Conservation (phyloP, 495 filamentous ascomycete genomes). For the Daldinia grandis region DNA sequence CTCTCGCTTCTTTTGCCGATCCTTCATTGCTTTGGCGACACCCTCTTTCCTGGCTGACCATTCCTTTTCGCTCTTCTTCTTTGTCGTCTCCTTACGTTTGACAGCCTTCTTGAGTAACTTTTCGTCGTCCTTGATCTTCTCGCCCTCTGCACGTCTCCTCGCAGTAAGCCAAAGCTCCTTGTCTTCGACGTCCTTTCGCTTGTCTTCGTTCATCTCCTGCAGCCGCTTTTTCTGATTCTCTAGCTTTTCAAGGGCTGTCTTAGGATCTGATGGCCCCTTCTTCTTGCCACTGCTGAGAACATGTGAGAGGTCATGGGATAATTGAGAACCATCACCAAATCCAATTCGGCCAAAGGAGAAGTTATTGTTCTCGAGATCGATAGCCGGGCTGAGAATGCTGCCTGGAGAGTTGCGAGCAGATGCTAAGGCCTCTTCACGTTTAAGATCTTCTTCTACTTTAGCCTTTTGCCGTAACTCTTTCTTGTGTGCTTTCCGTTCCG, state of each 20-base stretch:
- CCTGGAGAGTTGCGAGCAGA: constrained; percentile 65
- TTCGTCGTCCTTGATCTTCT: constrained; percentile 88
- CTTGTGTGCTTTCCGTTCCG: constrained; percentile 84
- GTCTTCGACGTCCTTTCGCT: constrained; percentile 84
- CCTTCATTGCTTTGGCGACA: constrained; percentile 76
- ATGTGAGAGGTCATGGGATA: constrained; percentile 70
- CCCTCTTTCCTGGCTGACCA: constrained; percentile 85
- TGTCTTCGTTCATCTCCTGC: constrained; percentile 72
- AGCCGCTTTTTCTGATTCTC: constrained; percentile 77
- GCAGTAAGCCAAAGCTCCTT: constrained; percentile 96
- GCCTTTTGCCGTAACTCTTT: constrained; percentile 78
- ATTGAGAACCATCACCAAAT: constrained; percentile 82
- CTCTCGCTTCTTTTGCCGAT: constrained; percentile 86
- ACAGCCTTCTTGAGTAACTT: constrained; percentile 92
- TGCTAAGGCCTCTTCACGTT: constrained; percentile 73
- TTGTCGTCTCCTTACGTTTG: constrained; percentile 88
- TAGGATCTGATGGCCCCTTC: constrained; percentile 81
- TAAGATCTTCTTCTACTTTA: constrained; percentile 75
- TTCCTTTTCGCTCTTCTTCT: constrained; percentile 88
- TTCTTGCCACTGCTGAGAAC: constrained; percentile 66
- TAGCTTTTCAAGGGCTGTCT: constrained; percentile 73
- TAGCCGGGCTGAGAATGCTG: constrained; percentile 70
- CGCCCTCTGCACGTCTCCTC: constrained; percentile 85
- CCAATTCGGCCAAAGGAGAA: constrained; percentile 88
- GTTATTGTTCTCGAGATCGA: constrained; percentile 65